Percentiles rank a stretch among this genome's conserved stretches.
Evolutionary conservation across 2,329 filamentous ascomycete genomes (phyloP).

Genomic region (Paecilomyces dactylethromorphus): DNA sequence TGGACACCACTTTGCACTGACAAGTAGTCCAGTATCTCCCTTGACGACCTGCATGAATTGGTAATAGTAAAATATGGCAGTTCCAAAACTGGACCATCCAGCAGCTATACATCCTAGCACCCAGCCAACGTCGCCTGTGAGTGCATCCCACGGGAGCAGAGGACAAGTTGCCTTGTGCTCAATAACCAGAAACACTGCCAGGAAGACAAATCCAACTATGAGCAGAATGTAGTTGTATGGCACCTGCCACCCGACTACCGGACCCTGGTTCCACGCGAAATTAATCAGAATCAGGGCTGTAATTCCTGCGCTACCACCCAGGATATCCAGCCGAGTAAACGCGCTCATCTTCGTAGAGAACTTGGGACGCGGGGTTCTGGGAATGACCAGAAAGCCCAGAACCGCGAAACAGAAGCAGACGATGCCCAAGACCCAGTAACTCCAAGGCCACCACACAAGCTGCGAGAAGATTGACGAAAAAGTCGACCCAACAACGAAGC

Average conservation of each 20-base stretch:
- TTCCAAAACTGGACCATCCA: slow-evolving; percentile 48
- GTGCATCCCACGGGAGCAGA: slow-evolving; percentile 51
- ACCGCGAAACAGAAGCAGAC: slow-evolving; percentile 20
- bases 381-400: slow-evolving; percentile 3
- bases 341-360: slow-evolving; percentile 14
- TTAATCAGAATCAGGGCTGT: slow-evolving; percentile 55
- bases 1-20: slow-evolving; percentile 20
- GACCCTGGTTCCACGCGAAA: slow-evolving; percentile 61
- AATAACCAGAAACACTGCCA: slow-evolving; percentile 50
- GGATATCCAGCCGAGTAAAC: slow-evolving; percentile 25
- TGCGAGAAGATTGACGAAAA: slow-evolving; percentile 36
- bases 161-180: slow-evolving; percentile 45
- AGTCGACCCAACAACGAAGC: slow-evolving; percentile 35
- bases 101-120: slow-evolving; percentile 50
- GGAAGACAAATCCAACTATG: slow-evolving; percentile 50
- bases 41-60: slow-evolving; percentile 42
- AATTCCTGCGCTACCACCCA: slow-evolving; percentile 44
- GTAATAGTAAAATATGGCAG: slow-evolving; percentile 49
- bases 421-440: slow-evolving; percentile 41
- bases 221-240: slow-evolving; percentile 51
- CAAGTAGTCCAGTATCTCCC: slow-evolving; percentile 20
- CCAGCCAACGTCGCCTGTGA: slow-evolving; percentile 46
- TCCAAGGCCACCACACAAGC: slow-evolving; percentile 48
- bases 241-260: slow-evolving; percentile 51
- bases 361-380: slow-evolving; percentile 2